Evolutionary conservation across 192 early-diverging fungal species (phyloP).

Genomic region (Neocallimastix lanati): DNA sequence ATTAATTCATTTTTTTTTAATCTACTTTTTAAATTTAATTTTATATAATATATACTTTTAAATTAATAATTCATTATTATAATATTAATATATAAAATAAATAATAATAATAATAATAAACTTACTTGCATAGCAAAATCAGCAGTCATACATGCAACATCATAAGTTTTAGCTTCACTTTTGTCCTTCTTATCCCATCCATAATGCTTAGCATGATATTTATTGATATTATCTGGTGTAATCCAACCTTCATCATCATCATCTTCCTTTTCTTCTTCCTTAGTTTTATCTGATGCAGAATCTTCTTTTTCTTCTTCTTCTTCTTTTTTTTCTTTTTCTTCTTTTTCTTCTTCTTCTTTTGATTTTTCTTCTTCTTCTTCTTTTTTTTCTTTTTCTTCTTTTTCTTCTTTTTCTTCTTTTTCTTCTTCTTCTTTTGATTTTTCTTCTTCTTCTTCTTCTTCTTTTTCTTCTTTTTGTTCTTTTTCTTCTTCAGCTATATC

Average conservation of each 20-base stretch:
- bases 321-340: not conserved
- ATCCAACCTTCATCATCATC: constrained; percentile 59
- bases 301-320: constrained; percentile 1
- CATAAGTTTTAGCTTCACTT: constrained; percentile 13
- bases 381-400: not conserved
- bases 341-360: not conserved
- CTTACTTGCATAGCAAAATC: constrained; percentile 86
- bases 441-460: no score
- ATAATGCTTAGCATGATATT: constrained; percentile 25
- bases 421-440: no score
- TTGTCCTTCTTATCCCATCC: constrained; percentile 8
- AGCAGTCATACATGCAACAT: constrained; percentile 73
- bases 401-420: no score
- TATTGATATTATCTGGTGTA: constrained; percentile 68
- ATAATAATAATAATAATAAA: no score
- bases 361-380: not conserved
- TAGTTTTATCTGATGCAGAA: constrained; percentile 2
- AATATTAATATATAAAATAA: no score
- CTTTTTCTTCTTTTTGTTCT: no score
- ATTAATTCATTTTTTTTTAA: no score
- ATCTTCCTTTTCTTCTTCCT: no score
- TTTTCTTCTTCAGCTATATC: no score
- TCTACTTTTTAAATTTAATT: no score
- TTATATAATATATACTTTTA: no score
- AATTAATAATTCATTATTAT: no score